Base-by-base conservation (phyloP, 495 filamentous ascomycete genomes). In the Opeltia flavorubescens region DNA sequence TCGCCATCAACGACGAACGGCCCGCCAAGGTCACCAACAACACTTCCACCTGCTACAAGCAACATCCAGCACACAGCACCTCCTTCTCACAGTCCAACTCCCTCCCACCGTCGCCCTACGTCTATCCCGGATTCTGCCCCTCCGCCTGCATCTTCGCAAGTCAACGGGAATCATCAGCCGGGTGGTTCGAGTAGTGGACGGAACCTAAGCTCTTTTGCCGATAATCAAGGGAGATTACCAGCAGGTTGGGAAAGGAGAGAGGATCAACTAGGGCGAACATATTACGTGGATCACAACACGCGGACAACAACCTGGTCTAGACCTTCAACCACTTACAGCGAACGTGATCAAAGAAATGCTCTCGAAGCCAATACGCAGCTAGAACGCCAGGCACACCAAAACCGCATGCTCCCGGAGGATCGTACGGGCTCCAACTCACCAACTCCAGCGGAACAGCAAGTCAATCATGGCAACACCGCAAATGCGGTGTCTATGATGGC, bases 271-370 rank as follows among this genome's bases (percentile, higher is more conserved):
- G 93, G 93, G 46, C 80, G 91, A 55, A 96, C 89, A n/a, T 98
- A 98, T 59, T 98, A 98, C 64, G 91, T 98, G 27, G 91, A 98
- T 61, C 91, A 98, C 62, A 98, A 98, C 61, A 94, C 89, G 4
- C 75, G 91, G 51, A 88, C 89, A 40, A 98, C 91, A 9, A 98
- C 89, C 43, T 98, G 91, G 91, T 86, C 80, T 51, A 71, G 91
- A 47, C 91, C 91, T 21, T 81, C 89, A 5, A 78, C 80, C 34
- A 73, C 78, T 48, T 89, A 88, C 54, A 89, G 80, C 47, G 83
- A 82, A 52, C 78, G 78, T 26, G 80, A 83, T 26, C 82, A 89
- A 55, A 74, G 83, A 33, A 78, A 70, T 47, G 83, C 86, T 51
- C 75, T 86, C 58, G 85, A 88, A 57, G 84, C 86, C 13, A 87